Percentiles rank a stretch among this genome's conserved stretches.
These are phyloP conservation scores for Sporothrix protearum DNA, from an alignment of 2,329 filamentous ascomycete species.

Conservation along the genomic window DNA sequence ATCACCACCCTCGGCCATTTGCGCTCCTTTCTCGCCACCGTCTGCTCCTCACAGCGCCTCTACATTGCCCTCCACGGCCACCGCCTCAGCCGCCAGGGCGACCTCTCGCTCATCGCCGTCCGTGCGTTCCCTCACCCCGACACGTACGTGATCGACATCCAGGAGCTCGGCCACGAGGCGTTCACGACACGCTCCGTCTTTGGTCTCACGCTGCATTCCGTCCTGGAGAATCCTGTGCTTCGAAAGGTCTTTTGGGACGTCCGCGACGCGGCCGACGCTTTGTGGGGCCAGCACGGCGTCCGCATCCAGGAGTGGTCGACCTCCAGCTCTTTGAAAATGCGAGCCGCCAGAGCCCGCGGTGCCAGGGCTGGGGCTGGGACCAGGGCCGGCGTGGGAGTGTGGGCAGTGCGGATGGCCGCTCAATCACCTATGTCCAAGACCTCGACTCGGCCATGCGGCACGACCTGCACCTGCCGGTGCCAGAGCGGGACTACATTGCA, in stretches of 20 bases:
- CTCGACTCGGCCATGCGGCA: constrained; percentile 24
- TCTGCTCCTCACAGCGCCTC: constrained; percentile 20
- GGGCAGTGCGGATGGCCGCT: neutral
- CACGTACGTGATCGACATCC: constrained; percentile 30
- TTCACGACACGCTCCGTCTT: constrained; percentile 23
- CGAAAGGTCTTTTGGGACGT: constrained; percentile 33
- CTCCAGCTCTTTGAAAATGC: constrained; percentile 35
- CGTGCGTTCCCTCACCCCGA: constrained; percentile 23
- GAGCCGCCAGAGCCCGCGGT: constrained; percentile 28
- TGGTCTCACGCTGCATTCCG: constrained; percentile 27
- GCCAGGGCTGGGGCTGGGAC: constrained; percentile 25
- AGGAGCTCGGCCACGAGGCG: constrained; percentile 24
- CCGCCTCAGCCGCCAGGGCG: constrained; percentile 28
- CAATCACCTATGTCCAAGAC: constrained; percentile 24
- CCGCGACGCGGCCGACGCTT: constrained; percentile 32
- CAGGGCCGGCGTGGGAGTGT: neutral
- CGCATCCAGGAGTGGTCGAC: constrained; percentile 31
- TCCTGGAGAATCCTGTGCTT: constrained; percentile 28
- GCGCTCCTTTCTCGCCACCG: neutral
- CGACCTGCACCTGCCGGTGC: constrained; percentile 7
- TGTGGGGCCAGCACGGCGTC: constrained; percentile 30
- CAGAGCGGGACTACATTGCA: constrained; percentile 36
- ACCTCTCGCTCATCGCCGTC: constrained; percentile 28
- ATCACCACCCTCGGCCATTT: neutral
- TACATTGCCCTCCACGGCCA: constrained; percentile 30